Base-by-base conservation (phyloP, 2,329 filamentous ascomycete species). In the Paecilomyces niveus region DNA sequence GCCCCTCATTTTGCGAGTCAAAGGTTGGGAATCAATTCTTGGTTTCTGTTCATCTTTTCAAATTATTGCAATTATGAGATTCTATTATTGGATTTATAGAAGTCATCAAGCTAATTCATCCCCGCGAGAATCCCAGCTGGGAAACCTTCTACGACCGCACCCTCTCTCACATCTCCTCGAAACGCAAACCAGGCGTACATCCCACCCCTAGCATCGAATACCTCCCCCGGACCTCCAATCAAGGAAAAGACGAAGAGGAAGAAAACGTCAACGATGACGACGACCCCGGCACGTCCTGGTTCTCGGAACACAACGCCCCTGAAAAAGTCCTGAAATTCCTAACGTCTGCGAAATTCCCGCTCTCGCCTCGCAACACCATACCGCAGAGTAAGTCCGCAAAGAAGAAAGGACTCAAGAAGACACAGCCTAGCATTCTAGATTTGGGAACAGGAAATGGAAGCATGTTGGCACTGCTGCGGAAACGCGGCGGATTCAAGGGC, bases 361-460 rank as follows among this genome's bases (percentile, higher is more conserved):
- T 77, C 3, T 68, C 77, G 32, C 74, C 76, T 22, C 65, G 65
- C 32, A 70, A 73, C 63, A 80, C 70, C 54, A 59, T 22, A 39
- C 24, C 21, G 58, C 61, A n/a, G 33, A 15, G 29, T 54, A 24
- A 35, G 6, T 9, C 13, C 26, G 15, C 57, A n/a, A 21, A 1
- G 21, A 52, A 39, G 29, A n/a, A 33, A 22, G 18, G 32, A 33
- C 2, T 21, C n/a, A 58, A 60, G 22, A 54, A 61, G 21, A 32
- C 54, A 53, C 54, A 62, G n/a, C 76, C 62, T 50, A 70, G 59
- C 1, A 86, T 96, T 60, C 80, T 97, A 0, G 94, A 99, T 71
- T 82, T 99, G 0, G 94, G 94, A 21, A 97, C 92, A 10, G 94
- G 94, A 1, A 99, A 99, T 76, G 94, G 93, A 1, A 90, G 92